A percentile compares a stretch with the other conserved stretches of the same genome.
These are phyloP conservation scores for Prunus persica DNA, from an alignment of 306 rosid species.

Conservation along the genomic window DNA sequence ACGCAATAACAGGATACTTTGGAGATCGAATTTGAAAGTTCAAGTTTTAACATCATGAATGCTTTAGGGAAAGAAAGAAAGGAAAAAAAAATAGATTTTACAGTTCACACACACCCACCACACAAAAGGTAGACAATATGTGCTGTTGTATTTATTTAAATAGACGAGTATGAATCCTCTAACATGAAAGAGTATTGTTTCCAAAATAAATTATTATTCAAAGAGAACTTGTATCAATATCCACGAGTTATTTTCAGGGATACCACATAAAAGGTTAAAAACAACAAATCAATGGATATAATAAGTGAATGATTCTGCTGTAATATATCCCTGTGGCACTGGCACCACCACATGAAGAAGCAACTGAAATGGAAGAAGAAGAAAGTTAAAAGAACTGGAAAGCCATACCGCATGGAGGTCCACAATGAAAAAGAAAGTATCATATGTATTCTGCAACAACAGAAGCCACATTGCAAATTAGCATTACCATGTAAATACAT, in stretches of 20 bases:
- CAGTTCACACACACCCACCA: not conserved
- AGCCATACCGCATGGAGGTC: slow-evolving; percentile 90
- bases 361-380: not conserved
- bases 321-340: not conserved
- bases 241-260: not conserved
- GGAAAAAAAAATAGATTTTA: not conserved
- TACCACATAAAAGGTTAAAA: not conserved
- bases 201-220: not conserved
- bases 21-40: not conserved
- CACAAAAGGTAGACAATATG: not conserved
- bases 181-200: not conserved
- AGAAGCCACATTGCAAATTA: slow-evolving; percentile 13
- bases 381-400: not conserved
- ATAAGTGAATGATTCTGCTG: not conserved
- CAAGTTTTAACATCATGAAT: not conserved
- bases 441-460: slow-evolving; percentile 64
- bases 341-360: not conserved
- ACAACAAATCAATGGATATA: not conserved
- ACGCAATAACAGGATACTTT: not conserved
- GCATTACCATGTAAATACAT: not conserved
- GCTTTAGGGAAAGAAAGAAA: not conserved
- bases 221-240: not conserved
- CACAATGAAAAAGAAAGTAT: slow-evolving; percentile 89
- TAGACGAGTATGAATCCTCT: not conserved
- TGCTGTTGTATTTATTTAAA: not conserved